A percentile compares a stretch with the other conserved stretches of the same genome.
Evolutionary conservation across 768 basidiomycete species (phyloP).

Genomic region (Thelephora aurantiotincta): DNA sequence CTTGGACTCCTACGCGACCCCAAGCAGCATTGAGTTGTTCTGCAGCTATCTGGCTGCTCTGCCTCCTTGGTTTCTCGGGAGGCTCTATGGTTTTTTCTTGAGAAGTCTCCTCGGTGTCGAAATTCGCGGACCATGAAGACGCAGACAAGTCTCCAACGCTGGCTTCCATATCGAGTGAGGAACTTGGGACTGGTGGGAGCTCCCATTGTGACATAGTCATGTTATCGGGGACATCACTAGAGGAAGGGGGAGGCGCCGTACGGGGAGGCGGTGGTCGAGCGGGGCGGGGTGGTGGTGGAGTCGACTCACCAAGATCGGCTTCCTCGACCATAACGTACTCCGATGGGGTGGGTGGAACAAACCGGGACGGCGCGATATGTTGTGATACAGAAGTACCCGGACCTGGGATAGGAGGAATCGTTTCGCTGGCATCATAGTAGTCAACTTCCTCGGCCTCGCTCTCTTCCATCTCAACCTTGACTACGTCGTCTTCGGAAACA

Average conservation of each 20-base stretch:
- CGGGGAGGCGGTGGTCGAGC: slow-evolving; percentile 21
- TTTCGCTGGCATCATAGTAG: slow-evolving; percentile 34
- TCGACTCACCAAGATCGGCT: slow-evolving; percentile 16
- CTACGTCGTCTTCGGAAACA: slow-evolving; percentile 43
- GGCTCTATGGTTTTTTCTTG: slow-evolving; percentile 2
- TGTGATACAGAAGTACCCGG: slow-evolving; percentile 6
- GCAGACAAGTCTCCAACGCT: slow-evolving; percentile 38
- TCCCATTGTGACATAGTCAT: slow-evolving; percentile 46
- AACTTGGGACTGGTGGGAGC: slow-evolving; percentile 42
- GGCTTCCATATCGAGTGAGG: slow-evolving; percentile 31
- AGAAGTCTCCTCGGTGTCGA: slow-evolving; percentile 14
- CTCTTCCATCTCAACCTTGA: slow-evolving; percentile 51
- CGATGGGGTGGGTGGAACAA: slow-evolving; percentile 12
- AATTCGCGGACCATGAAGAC: slow-evolving; percentile 49
- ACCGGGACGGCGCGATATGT: slow-evolving; percentile 13
- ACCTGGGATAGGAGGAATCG: slow-evolving; percentile 17
- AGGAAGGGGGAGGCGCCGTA: slow-evolving; percentile 26
- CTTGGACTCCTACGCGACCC: slow-evolving; percentile 60
- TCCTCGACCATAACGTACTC: slow-evolving; percentile 21
- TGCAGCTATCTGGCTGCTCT: slow-evolving; percentile 24
- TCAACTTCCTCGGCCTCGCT: slow-evolving; percentile 58
- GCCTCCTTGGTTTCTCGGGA: not conserved
- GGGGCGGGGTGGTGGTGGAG: slow-evolving; percentile 31
- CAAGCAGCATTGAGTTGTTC: slow-evolving; percentile 63
- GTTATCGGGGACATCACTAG: slow-evolving; percentile 18